A percentile compares a stretch with the other conserved stretches of the same genome.
These are phyloP conservation scores for Mycena filopes DNA, from an alignment of 768 basidiomycete species.

Conservation along the genomic window DNA sequence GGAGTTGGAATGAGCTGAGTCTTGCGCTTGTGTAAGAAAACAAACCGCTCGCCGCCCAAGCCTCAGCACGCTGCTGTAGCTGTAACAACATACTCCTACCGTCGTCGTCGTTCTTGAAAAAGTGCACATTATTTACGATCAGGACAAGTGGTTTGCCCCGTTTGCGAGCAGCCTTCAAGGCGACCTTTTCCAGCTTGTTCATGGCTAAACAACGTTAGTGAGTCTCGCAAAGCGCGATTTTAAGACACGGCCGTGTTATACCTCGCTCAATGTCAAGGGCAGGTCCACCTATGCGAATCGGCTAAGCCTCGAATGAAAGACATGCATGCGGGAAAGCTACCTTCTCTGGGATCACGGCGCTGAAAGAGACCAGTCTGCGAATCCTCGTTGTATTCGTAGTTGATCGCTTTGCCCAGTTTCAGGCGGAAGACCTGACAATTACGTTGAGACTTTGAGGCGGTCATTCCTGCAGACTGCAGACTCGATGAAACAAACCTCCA, in stretches of 20 bases:
- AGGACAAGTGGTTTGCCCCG: slow-evolving; percentile 79
- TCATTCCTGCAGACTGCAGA: not conserved
- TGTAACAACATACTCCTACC: slow-evolving; percentile 85
- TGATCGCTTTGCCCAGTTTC: slow-evolving; percentile 85
- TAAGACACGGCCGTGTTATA: slow-evolving; percentile 36
- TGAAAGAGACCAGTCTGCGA: slow-evolving; percentile 85
- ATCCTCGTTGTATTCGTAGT: slow-evolving; percentile 89
- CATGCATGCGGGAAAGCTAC: slow-evolving; percentile 39
- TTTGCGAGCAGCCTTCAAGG: slow-evolving; percentile 66
- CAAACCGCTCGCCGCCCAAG: slow-evolving; percentile 85
- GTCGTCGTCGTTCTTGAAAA: slow-evolving; percentile 80
- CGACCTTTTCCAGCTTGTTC: slow-evolving; percentile 89
- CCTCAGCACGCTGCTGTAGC: slow-evolving; percentile 86
- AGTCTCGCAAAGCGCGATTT: not conserved
- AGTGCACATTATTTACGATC: slow-evolving; percentile 83
- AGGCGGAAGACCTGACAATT: slow-evolving; percentile 63
- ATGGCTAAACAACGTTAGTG: slow-evolving; percentile 55
- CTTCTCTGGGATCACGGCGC: slow-evolving; percentile 85
- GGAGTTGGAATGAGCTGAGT: slow-evolving; percentile 1
- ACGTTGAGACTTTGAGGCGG: not conserved
- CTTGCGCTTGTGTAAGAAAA: no score
- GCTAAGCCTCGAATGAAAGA: slow-evolving; percentile 10
- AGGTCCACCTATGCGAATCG: slow-evolving; percentile 69
- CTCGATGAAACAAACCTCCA: slow-evolving; percentile 64
- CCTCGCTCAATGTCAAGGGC: slow-evolving; percentile 86